phyloP scores from a whole-genome alignment of 768 basidiomycete species.

The Calvatia gigantea region DNA sequence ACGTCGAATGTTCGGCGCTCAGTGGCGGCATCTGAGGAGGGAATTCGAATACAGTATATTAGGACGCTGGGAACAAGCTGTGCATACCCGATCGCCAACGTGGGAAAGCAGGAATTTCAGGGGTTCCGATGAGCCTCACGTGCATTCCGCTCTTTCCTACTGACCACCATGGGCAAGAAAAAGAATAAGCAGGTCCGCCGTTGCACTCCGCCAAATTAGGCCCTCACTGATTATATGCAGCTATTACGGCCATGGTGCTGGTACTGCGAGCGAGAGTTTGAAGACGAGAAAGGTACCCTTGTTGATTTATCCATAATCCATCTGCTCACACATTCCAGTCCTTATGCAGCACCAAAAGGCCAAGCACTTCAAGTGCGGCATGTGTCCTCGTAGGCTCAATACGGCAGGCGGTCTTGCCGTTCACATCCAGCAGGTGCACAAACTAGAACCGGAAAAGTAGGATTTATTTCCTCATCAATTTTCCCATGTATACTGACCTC shows the following conservation, averaged over 20 bases:
- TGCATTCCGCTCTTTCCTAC: slow-evolving; percentile 5
- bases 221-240: slow-evolving; percentile 33
- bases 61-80: too few species aligned
- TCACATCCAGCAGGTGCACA: slow-evolving; percentile 98
- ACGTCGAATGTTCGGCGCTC: too few species aligned
- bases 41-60: too few species aligned
- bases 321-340: slow-evolving; percentile 43
- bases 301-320: neutral
- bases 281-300: slow-evolving; percentile 92
- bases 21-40: too few species aligned
- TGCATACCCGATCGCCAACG: too few species aligned
- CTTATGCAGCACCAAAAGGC: slow-evolving; percentile 99
- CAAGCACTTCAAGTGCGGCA: slow-evolving; percentile 97
- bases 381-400: slow-evolving; percentile 93
- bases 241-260: slow-evolving; percentile 94
- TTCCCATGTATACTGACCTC: neutral
- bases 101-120: neutral
- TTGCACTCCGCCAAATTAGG: neutral
- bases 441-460: slow-evolving; percentile 93
- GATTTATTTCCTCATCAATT: slow-evolving; percentile 19
- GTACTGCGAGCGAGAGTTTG: slow-evolving; percentile 99
- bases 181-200: slow-evolving; percentile 52
- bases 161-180: slow-evolving; percentile 48
- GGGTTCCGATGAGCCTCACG: neutral
- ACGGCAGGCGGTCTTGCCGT: slow-evolving; percentile 97